A percentile compares a stretch with the other conserved stretches of the same genome.
These are phyloP conservation scores for Aureobasidium sp. DNA, from an alignment of 2,329 filamentous ascomycete species.

Conservation along the genomic window DNA sequence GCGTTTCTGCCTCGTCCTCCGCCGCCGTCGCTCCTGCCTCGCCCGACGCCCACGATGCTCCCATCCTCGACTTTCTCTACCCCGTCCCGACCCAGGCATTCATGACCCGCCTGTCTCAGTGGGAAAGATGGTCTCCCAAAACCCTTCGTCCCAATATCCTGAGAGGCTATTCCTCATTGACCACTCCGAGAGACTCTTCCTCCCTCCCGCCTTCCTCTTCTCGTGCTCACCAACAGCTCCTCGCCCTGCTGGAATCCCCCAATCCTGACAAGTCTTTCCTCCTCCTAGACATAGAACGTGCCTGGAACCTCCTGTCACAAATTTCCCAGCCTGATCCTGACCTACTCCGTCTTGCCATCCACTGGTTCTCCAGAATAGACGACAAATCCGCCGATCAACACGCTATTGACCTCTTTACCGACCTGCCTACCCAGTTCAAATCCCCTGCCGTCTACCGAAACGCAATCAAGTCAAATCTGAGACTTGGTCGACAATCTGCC, in stretches of 20 bases:
- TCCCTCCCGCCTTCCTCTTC: background rate
- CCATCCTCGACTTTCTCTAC: slow-evolving; percentile 40
- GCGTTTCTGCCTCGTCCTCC: background rate
- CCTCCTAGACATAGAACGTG: background rate
- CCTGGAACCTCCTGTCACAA: background rate
- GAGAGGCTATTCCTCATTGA: slow-evolving; percentile 14
- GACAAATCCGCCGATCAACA: background rate
- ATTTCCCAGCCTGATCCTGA: background rate
- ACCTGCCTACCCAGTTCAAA: background rate
- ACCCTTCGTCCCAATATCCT: background rate
- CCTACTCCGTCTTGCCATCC: background rate
- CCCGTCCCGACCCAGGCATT: slow-evolving; percentile 35
- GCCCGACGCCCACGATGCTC: background rate
- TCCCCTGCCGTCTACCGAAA: slow-evolving; percentile 34
- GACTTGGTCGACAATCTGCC: slow-evolving; percentile 29
- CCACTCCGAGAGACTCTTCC: background rate
- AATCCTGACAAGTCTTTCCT: background rate
- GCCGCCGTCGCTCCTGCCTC: background rate
- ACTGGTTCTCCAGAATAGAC: background rate
- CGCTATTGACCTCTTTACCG: background rate
- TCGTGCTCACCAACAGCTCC: background rate
- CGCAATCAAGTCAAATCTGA: slow-evolving; percentile 37
- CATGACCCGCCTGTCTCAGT: slow-evolving; percentile 10
- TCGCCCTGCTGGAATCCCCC: background rate
- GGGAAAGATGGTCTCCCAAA: slow-evolving; percentile 5